These are phyloP conservation scores for Poa pratensis DNA, from an alignment of 176 grass and related monocot species.

Conservation along the genomic window DNA sequence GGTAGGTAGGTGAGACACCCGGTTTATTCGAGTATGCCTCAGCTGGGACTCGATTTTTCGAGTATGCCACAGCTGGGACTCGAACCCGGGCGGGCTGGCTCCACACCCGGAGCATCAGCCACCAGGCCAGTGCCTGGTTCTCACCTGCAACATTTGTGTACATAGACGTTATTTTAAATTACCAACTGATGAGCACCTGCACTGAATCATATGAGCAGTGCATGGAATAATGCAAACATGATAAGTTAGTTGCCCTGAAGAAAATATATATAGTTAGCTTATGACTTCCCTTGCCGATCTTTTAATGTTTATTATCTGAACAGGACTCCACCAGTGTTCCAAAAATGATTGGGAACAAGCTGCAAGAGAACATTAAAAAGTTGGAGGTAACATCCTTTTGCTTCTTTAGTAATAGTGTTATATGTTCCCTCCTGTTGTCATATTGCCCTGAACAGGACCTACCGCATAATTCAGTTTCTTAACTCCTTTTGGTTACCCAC, in stretches of 20 bases:
- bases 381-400: conserved; percentile 67
- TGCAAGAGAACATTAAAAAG: conserved; percentile 85
- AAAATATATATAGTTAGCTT: neutral
- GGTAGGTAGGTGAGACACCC: no score
- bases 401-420: neutral
- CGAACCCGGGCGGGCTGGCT: no score
- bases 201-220: neutral
- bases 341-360: conserved; percentile 79
- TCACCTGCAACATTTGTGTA: conserved; percentile 6
- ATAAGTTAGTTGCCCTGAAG: neutral
- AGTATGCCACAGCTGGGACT: no score
- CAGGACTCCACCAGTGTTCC: conserved; percentile 76
- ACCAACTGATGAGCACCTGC: neutral
- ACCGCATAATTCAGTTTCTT: neutral
- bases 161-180: neutral
- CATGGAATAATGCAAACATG: conserved; percentile 14
- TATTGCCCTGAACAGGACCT: neutral
- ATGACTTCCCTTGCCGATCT: neutral
- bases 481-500: neutral
- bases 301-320: conserved; percentile 34
- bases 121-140: no score
- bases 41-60: no score
- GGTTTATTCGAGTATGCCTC: no score
- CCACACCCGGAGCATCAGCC: no score
- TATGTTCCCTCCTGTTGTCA: neutral